These are phyloP conservation scores for Venturia nashicola DNA, from an alignment of 2,329 filamentous ascomycete species.

Conservation along the genomic window DNA sequence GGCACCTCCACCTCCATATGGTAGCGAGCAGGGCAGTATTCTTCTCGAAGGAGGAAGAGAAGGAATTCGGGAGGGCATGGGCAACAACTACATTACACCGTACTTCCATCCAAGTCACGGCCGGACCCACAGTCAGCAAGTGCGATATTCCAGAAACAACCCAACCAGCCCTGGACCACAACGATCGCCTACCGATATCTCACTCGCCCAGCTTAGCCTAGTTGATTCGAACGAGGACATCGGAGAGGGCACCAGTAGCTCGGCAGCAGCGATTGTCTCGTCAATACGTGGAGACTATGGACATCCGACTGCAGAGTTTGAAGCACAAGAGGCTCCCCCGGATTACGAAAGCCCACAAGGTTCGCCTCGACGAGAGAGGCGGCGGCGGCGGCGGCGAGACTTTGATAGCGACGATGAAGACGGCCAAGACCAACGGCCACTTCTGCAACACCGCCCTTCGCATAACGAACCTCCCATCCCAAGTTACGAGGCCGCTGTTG, in stretches of 20 bases:
- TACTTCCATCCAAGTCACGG: constrained; percentile 41
- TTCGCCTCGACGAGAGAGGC: constrained; percentile 17
- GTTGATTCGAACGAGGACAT: constrained; percentile 51
- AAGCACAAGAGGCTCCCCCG: constrained; percentile 30
- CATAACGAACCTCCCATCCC: constrained; percentile 56
- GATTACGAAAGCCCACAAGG: constrained; percentile 34
- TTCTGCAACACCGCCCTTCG: constrained; percentile 16
- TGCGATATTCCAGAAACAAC: constrained; percentile 43
- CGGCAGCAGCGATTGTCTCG: constrained; percentile 17
- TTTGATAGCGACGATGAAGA: constrained; percentile 21
- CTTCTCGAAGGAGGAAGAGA: constrained; percentile 68
- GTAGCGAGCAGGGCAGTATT: constrained; percentile 93
- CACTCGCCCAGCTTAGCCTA: constrained; percentile 72
- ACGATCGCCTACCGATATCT: constrained; percentile 90
- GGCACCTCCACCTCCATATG: constrained; percentile 90
- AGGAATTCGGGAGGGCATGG: constrained; percentile 40
- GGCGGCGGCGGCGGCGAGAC: background rate
- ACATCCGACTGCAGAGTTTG: constrained; percentile 2
- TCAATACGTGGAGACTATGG: constrained; percentile 15
- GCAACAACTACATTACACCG: constrained; percentile 22
- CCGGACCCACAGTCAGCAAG: constrained; percentile 65
- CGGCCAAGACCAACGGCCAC: constrained; percentile 37
- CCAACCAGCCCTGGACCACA: constrained; percentile 81
- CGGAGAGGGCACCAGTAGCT: constrained; percentile 55
- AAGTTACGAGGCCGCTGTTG: constrained; percentile 66